A percentile compares a stretch with the other conserved stretches of the same genome.
phyloP scores from a whole-genome alignment of 2,329 filamentous ascomycete species.

The Cryphonectria naterciae region DNA sequence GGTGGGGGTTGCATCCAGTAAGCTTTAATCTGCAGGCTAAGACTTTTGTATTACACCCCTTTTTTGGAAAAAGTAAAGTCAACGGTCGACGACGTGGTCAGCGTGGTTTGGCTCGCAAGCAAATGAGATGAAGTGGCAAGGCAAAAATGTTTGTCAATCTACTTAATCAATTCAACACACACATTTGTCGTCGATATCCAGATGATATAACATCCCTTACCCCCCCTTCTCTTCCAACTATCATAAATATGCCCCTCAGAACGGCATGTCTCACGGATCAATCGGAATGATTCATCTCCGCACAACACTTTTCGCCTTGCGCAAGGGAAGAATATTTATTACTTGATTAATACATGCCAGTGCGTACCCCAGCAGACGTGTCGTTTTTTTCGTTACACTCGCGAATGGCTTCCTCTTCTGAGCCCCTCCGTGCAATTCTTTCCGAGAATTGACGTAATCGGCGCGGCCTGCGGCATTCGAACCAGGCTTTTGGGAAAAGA shows the following conservation, averaged over 20 bases:
- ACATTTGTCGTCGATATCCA: too few species aligned
- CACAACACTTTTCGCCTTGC: not conserved
- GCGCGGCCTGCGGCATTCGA: not conserved
- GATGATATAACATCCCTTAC: not conserved
- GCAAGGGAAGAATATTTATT: not conserved
- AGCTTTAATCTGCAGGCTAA: not conserved
- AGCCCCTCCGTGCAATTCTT: not conserved
- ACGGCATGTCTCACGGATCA: too few species aligned
- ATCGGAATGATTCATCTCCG: not conserved
- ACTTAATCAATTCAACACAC: not conserved
- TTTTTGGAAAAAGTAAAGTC: not conserved
- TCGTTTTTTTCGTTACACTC: too few species aligned
- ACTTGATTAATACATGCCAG: too few species aligned
- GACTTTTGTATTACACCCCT: not conserved
- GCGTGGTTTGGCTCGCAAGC: not conserved
- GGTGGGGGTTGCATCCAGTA: not conserved
- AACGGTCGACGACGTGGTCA: not conserved
- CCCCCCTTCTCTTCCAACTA: too few species aligned
- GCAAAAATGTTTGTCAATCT: not conserved
- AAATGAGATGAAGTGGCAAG: not conserved
- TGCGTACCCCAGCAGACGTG: too few species aligned
- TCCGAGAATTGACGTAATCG: not conserved
- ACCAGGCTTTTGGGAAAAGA: not conserved
- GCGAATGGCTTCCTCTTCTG: not conserved
- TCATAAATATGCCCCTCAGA: too few species aligned